Conservation (phyloP, 2,329 filamentous ascomycete species). For the Ceratocystis lukuohia region DNA sequence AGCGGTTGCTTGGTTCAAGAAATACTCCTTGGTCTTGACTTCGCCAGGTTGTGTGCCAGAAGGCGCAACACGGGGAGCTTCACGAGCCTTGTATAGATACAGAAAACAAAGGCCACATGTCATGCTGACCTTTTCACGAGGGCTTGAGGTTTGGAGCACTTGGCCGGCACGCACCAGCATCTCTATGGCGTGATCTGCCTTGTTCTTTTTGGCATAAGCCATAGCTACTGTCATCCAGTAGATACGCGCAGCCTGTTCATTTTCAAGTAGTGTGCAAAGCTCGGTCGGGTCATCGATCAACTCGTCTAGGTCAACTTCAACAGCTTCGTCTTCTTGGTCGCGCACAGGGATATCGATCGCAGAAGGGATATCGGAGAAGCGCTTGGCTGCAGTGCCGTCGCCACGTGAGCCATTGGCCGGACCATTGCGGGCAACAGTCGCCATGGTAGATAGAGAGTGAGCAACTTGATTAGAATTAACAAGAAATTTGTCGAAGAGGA, state of each 20-base stretch:
- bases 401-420: constrained; percentile 29
- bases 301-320: constrained; percentile 86
- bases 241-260: constrained; percentile 76
- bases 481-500: not conserved
- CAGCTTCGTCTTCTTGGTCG: constrained; percentile 55
- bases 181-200: constrained; percentile 71
- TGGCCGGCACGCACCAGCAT: constrained; percentile 60
- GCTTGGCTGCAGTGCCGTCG: constrained; percentile 35
- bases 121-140: constrained; percentile 74
- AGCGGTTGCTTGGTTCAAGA: constrained; percentile 76
- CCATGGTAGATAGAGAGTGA: constrained; percentile 7
- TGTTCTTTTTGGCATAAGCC: constrained; percentile 90
- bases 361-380: constrained; percentile 51
- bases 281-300: constrained; percentile 89
- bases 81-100: constrained; percentile 76
- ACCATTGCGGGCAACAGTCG: constrained; percentile 29
- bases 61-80: constrained; percentile 50
- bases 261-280: constrained; percentile 87
- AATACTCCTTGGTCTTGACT: constrained; percentile 82
- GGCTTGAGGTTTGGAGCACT: constrained; percentile 55
- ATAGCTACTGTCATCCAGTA: constrained; percentile 98
- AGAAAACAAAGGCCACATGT: constrained; percentile 81
- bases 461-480: not conserved
- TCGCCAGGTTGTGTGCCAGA: constrained; percentile 53
- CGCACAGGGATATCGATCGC: constrained; percentile 55